Evolutionary conservation across 2,329 filamentous ascomycete genomes (phyloP).

Genomic region (Monosporascus sp.): DNA sequence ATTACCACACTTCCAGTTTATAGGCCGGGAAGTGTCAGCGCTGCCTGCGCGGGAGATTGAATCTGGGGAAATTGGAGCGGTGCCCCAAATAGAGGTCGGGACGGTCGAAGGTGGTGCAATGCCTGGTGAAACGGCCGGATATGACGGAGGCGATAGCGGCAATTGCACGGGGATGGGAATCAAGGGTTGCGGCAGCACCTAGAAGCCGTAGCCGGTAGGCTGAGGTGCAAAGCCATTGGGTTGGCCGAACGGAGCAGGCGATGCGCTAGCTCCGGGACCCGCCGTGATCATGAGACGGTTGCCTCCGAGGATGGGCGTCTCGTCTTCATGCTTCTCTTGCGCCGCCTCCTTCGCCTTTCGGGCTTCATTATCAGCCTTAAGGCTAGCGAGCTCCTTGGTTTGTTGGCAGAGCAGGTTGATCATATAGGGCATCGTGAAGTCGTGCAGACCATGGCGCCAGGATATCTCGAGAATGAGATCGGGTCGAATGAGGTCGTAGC

Average conservation of each 20-base stretch:
- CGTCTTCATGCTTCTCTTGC: conserved; percentile 82
- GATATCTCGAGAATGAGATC: conserved; percentile 93
- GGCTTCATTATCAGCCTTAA: conserved; percentile 96
- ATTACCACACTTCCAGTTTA: neutral
- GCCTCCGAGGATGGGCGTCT: conserved; percentile 85
- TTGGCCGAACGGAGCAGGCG: conserved; percentile 68
- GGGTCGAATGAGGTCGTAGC: conserved; percentile 92
- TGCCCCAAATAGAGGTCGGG: neutral
- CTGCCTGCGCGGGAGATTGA: neutral
- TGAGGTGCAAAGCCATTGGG: conserved; percentile 87
- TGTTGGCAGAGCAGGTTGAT: conserved; percentile 96
- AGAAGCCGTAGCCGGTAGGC: conserved; percentile 71
- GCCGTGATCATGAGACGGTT: conserved; percentile 94
- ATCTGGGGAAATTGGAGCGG: neutral
- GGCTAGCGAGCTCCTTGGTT: conserved; percentile 72
- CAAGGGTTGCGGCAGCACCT: conserved; percentile 23
- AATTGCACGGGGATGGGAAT: neutral
- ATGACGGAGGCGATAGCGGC: neutral
- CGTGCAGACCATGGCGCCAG: conserved; percentile 88
- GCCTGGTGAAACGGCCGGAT: neutral
- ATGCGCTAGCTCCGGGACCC: conserved; percentile 59
- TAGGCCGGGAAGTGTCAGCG: neutral
- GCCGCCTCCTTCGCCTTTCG: conserved; percentile 72
- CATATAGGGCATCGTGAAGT: conserved; percentile 99
- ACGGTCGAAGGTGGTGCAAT: neutral